Base-by-base conservation (phyloP, 257 asterid genomes). In the Penstemon davidsonii region DNA sequence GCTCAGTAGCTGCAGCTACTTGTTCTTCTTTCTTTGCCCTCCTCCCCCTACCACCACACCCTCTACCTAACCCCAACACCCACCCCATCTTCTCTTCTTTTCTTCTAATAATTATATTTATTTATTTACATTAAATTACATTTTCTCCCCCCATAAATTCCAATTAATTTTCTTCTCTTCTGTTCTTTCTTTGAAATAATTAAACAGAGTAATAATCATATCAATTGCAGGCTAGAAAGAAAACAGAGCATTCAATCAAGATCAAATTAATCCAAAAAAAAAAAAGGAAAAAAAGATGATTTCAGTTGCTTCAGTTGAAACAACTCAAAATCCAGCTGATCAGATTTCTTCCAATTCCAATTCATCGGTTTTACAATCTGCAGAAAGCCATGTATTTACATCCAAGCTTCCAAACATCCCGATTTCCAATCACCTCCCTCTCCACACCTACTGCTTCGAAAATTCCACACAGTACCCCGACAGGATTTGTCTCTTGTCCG, bases 371-470 rank as follows among this genome's bases (percentile, higher is more conserved):
- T 49, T 49, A 49, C 54, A 49, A 10, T 3, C 54, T 12, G 46
- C 38, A 44, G 78, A 65, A 53, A 4, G 62, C 25, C 92, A 81
- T 59, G 74, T 88, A 3, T 88, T 90, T 66, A 83, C 79, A 10
- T 88, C 97, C 11, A 90, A 75, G 42, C 80, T 90, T 2, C 96
- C 97, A 0, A 58, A 70, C 1, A 90, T 90, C 69, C 64, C 81
- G 58, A 86, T 90, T 52, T 43, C 86, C 54, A 79, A 82, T 12
- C 73, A 86, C 62, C 71, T 86, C 12, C 96, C 96, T 3, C 82
- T 90, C 52, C 97, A 90, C 83, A 75, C 78, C 0, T 90, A 86
- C 70, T 88, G 93, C 49, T 88, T 90, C 73, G 73, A 86, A 50
- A 88, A 72, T 33, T 49, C 64, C 5, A 2, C 72, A 0, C 64